Conservation (phyloP, 2,329 filamentous ascomycete genomes). For the Aspergillus phoenicis region DNA sequence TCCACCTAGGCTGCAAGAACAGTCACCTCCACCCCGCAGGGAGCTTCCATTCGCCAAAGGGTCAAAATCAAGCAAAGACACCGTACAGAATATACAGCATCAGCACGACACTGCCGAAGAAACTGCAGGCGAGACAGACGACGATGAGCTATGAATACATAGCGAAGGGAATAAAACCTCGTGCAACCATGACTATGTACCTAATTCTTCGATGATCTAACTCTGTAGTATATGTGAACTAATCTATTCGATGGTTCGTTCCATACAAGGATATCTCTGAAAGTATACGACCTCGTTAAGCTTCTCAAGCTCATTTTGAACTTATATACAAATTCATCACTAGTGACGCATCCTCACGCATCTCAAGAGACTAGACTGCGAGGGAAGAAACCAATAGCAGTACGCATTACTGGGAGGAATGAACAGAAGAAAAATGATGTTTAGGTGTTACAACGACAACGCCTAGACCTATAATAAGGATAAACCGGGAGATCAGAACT, state of each 20-base stretch:
- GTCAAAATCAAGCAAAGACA: slow-evolving; percentile 11
- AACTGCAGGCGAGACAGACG: slow-evolving; percentile 42
- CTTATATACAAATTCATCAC: slow-evolving; percentile 42
- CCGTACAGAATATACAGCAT: not conserved
- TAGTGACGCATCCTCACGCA: slow-evolving; percentile 26
- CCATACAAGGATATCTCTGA: not conserved
- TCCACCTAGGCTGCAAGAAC: slow-evolving; percentile 15
- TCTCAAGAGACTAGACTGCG: slow-evolving; percentile 24
- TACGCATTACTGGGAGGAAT: slow-evolving; percentile 18
- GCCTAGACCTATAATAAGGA: slow-evolving; percentile 37
- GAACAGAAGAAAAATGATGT: slow-evolving; percentile 29
- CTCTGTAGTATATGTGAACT: not conserved
- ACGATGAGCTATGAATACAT: slow-evolving; percentile 42
- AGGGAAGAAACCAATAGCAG: slow-evolving; percentile 24
- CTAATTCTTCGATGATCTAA: not conserved
- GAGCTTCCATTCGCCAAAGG: slow-evolving; percentile 45
- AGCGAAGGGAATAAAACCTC: not conserved
- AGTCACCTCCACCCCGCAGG: slow-evolving; percentile 42
- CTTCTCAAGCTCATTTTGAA: slow-evolving; percentile 28
- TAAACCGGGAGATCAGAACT: slow-evolving; percentile 22
- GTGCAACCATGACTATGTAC: not conserved
- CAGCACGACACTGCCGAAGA: slow-evolving; percentile 25
- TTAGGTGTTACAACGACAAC: slow-evolving; percentile 42
- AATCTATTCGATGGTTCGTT: not conserved
- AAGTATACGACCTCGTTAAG: slow-evolving; percentile 7